These are phyloP conservation scores for Fusarium caatingaense DNA, from an alignment of 2,329 filamentous ascomycete genomes.

Conservation along the genomic window DNA sequence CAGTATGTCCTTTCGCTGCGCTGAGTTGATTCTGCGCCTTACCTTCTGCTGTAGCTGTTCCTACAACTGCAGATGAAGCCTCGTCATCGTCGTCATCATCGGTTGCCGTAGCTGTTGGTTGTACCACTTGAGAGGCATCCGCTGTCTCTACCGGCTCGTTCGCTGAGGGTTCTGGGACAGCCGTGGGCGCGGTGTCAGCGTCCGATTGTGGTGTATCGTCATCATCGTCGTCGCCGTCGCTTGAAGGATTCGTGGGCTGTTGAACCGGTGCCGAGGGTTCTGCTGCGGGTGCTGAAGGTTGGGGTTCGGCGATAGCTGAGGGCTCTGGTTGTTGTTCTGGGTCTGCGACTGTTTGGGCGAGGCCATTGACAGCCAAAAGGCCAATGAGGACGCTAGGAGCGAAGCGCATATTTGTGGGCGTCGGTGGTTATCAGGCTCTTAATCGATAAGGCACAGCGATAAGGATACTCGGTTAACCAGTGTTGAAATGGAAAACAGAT, in stretches of 20 bases:
- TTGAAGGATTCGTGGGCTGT: constrained; percentile 6
- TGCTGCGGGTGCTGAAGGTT: constrained; percentile 24
- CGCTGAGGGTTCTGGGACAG: constrained; percentile 6
- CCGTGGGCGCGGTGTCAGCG: not conserved
- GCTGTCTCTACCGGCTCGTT: constrained; percentile 9
- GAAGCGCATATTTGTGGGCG: constrained; percentile 26
- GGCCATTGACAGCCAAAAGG: constrained; percentile 30
- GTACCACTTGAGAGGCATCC: constrained; percentile 3
- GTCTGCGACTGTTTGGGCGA: constrained; percentile 25
- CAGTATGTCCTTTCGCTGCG: not conserved
- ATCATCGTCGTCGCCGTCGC: not conserved
- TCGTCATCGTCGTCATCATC: not conserved
- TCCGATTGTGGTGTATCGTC: constrained; percentile 7
- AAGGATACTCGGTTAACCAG: not conserved
- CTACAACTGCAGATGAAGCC: constrained; percentile 14
- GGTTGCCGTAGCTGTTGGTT: constrained; percentile 16
- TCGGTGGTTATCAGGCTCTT: not conserved
- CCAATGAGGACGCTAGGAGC: constrained; percentile 27
- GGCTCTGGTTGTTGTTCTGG: constrained; percentile 14
- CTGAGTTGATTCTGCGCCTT: not conserved
- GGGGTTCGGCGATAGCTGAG: constrained; percentile 15
- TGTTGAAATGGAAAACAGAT: not conserved
- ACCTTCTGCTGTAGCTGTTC: constrained; percentile 28
- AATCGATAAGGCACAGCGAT: not conserved
- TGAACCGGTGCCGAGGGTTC: constrained; percentile 20